Percentiles rank a stretch among this genome's conserved stretches.
These are phyloP conservation scores for Thozetella sp. DNA, from an alignment of 495 filamentous ascomycete genomes.

Conservation along the genomic window DNA sequence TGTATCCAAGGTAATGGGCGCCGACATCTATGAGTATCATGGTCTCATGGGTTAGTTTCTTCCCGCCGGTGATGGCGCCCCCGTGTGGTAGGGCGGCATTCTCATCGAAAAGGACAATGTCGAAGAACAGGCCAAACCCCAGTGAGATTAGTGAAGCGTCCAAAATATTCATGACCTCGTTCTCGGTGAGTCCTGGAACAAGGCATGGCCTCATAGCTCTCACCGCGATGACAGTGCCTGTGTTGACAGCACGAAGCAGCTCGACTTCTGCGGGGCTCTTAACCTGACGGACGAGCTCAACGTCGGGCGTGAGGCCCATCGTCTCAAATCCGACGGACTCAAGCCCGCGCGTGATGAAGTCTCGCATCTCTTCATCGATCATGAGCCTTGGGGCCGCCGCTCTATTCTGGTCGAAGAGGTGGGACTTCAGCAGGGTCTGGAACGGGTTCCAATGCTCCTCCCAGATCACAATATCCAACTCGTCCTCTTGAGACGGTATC, in stretches of 20 bases:
- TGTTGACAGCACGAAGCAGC: constrained; percentile 57
- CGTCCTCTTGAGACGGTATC: constrained; percentile 44
- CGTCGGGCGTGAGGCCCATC: constrained; percentile 41
- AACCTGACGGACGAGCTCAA: constrained; percentile 52
- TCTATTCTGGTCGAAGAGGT: constrained; percentile 16
- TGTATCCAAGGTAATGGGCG: constrained; percentile 57
- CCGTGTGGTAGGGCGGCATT: constrained; percentile 56
- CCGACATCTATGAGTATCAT: constrained; percentile 61
- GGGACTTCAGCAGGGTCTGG: constrained; percentile 37
- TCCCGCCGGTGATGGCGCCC: constrained; percentile 46
- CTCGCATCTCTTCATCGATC: constrained; percentile 60
- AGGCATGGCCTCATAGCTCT: constrained; percentile 55
- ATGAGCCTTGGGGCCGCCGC: constrained; percentile 36
- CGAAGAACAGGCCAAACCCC: constrained; percentile 54
- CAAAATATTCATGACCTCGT: constrained; percentile 47
- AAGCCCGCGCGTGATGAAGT: constrained; percentile 55
- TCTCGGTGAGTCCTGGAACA: constrained; percentile 49
- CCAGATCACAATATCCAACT: constrained; percentile 48
- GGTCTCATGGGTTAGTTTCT: constrained; percentile 45
- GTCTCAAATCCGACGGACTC: constrained; percentile 46
- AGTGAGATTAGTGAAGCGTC: constrained; percentile 47
- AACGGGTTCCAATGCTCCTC: constrained; percentile 64
- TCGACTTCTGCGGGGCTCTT: constrained; percentile 50
- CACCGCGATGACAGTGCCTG: constrained; percentile 57
- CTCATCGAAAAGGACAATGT: constrained; percentile 60